These are phyloP conservation scores for Juncus effusus DNA, from an alignment of 176 grass and related monocot species.

Conservation along the genomic window DNA sequence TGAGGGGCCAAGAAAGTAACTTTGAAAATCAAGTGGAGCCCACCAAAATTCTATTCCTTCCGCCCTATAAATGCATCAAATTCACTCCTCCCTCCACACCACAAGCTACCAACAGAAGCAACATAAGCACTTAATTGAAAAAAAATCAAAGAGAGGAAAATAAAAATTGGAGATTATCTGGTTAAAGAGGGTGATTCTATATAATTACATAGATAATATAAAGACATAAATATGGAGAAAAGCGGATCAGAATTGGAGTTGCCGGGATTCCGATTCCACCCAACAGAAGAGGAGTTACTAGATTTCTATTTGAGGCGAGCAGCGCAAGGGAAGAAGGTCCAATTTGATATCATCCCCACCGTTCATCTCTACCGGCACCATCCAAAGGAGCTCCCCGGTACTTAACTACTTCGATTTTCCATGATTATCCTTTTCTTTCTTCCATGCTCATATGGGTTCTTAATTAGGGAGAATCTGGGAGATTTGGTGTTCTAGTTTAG, in stretches of 20 bases:
- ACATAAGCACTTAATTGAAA: slow-evolving; percentile 22
- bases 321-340: slow-evolving; percentile 45
- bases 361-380: slow-evolving; percentile 77
- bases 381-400: slow-evolving; percentile 72
- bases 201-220: neutral
- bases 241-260: slow-evolving; percentile 32
- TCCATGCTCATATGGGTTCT: neutral
- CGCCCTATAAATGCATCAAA: slow-evolving; percentile 11
- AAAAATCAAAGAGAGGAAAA: neutral
- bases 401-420: neutral
- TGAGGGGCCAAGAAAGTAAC: too few relatives aligned
- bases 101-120: neutral
- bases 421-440: neutral
- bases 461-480: neutral
- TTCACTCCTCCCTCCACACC: slow-evolving; percentile 8
- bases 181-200: neutral
- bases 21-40: too few relatives aligned
- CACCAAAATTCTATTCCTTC: neutral
- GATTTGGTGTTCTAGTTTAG: neutral
- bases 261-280: slow-evolving; percentile 76
- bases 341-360: slow-evolving; percentile 81
- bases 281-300: slow-evolving; percentile 81
- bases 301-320: slow-evolving; percentile 82
- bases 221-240: neutral
- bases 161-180: neutral